These are phyloP conservation scores for Ogataea paraovalis DNA, from an alignment of 805 yeast genomes.

Conservation along the genomic window DNA sequence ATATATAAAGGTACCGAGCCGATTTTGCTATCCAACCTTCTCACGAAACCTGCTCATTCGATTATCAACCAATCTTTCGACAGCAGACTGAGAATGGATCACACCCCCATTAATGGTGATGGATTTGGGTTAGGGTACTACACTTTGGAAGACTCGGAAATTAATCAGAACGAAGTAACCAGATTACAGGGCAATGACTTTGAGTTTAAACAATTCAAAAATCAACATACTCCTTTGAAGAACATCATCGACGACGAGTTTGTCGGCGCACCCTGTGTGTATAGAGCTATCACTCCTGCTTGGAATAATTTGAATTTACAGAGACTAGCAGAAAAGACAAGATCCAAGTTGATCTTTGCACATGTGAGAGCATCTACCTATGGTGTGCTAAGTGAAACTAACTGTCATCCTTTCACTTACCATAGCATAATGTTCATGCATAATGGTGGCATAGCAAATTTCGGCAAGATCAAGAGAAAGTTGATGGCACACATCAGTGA, in stretches of 20 bases:
- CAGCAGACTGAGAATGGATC: constrained; percentile 80
- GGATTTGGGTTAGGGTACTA: constrained; percentile 98
- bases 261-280: constrained; percentile 77
- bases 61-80: constrained; percentile 96
- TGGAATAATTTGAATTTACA: constrained; percentile 95
- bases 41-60: constrained; percentile 95
- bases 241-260: constrained; percentile 7
- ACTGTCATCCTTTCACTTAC: constrained; percentile 93
- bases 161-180: constrained; percentile 8
- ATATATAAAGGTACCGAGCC: constrained; percentile 91
- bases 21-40: constrained; percentile 75
- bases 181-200: not conserved
- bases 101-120: constrained; percentile 94
- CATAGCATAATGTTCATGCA: constrained; percentile 95
- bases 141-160: constrained; percentile 48
- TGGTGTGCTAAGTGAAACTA: constrained; percentile 90
- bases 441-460: constrained; percentile 84
- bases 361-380: constrained; percentile 96
- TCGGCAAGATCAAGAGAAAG: constrained; percentile 65
- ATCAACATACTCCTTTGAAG: not conserved
- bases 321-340: constrained; percentile 81
- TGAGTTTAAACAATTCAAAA: not conserved
- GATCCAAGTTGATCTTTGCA: constrained; percentile 80
- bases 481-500: constrained; percentile 73
- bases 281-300: constrained; percentile 95